A percentile compares a stretch with the other conserved stretches of the same genome.
phyloP scores from a whole-genome alignment of 805 yeast genomes.

The Pichia californica region DNA sequence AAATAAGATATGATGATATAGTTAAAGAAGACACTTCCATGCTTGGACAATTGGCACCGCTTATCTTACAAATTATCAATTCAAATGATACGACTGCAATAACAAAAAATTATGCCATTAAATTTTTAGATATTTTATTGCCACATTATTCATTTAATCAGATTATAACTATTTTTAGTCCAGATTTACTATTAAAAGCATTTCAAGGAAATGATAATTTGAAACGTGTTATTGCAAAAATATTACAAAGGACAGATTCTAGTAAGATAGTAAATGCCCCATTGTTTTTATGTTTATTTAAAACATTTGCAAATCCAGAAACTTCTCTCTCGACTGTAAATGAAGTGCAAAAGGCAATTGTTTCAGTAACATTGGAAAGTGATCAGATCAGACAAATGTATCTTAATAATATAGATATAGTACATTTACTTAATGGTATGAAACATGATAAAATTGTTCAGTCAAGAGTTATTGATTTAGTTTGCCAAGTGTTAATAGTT shows the following conservation, averaged over 20 bases:
- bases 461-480: slow-evolving; percentile 28
- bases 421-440: slow-evolving; percentile 18
- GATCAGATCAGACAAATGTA: slow-evolving; percentile 27
- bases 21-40: slow-evolving; percentile 13
- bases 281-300: slow-evolving; percentile 17
- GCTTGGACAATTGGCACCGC: slow-evolving; percentile 16
- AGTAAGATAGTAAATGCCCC: slow-evolving; percentile 20
- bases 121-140: slow-evolving; percentile 23
- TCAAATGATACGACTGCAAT: slow-evolving; percentile 19
- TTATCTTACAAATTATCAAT: slow-evolving; percentile 20
- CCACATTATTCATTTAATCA: slow-evolving; percentile 24
- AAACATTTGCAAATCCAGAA: slow-evolving; percentile 16
- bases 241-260: slow-evolving; percentile 24
- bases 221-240: slow-evolving; percentile 20
- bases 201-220: slow-evolving; percentile 22
- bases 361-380: slow-evolving; percentile 20
- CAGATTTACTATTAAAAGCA: slow-evolving; percentile 26
- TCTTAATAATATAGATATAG: slow-evolving; percentile 19
- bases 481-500: slow-evolving; percentile 23
- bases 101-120: slow-evolving; percentile 16
- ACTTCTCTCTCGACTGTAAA: slow-evolving; percentile 19
- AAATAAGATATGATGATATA: slow-evolving; percentile 14
- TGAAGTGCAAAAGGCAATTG: slow-evolving; percentile 19
- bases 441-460: slow-evolving; percentile 20
- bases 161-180: slow-evolving; percentile 19